phyloP scores from a whole-genome alignment of 208 protist genomes.

The Trypanosoma brucei region DNA sequence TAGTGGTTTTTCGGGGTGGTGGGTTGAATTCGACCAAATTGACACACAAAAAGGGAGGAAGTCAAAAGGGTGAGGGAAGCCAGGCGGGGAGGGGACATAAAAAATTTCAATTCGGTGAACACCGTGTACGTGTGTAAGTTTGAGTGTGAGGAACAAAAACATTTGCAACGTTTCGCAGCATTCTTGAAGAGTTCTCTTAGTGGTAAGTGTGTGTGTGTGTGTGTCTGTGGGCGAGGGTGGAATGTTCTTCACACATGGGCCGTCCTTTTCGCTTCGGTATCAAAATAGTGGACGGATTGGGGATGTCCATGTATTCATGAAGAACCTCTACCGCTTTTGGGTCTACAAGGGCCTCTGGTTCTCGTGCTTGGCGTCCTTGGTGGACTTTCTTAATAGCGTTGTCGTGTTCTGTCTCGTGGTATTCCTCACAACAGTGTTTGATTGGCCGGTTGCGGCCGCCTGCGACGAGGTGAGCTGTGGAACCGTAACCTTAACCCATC shows the following conservation, averaged over 20 bases:
- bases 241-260: constrained; percentile 22
- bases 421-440: constrained; percentile 57
- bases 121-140: no score
- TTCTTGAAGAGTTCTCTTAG: neutral
- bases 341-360: constrained; percentile 72
- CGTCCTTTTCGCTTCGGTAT: constrained; percentile 42
- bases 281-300: constrained; percentile 47
- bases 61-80: no score
- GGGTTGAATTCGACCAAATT: no score
- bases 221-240: neutral
- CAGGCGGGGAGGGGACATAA: no score
- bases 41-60: no score
- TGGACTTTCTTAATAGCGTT: constrained; percentile 67
- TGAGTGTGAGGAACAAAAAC: no score
- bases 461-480: constrained; percentile 63
- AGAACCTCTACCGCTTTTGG: constrained; percentile 66
- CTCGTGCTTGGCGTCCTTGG: constrained; percentile 36
- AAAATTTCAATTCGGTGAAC: no score
- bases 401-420: constrained; percentile 43
- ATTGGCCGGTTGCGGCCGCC: constrained; percentile 47
- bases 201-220: neutral
- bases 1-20: no score
- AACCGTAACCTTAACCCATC: constrained; percentile 27
- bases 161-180: no score
- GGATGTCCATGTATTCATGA: constrained; percentile 68